Percentiles rank a stretch among this genome's conserved stretches.
These are phyloP conservation scores for Didymella lethalis DNA, from an alignment of 2,329 filamentous ascomycete species.

Conservation along the genomic window DNA sequence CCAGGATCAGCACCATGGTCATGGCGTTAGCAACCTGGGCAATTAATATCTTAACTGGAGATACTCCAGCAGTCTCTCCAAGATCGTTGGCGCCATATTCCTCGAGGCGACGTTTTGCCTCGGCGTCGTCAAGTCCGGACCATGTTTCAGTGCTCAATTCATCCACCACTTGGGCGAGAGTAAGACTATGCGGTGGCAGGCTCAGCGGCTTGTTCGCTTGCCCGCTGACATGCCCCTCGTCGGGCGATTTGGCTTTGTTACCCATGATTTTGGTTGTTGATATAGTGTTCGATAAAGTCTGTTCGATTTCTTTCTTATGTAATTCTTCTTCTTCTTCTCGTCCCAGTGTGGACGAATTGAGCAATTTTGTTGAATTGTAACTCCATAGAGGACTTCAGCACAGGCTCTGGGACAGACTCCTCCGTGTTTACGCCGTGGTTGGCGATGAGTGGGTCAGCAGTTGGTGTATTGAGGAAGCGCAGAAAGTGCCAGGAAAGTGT, in stretches of 20 bases:
- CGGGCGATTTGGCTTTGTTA: slow-evolving; percentile 29
- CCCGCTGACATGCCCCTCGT: slow-evolving; percentile 48
- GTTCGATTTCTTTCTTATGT: slow-evolving; percentile 13
- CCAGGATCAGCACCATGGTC: slow-evolving; percentile 68
- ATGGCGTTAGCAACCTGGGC: slow-evolving; percentile 80
- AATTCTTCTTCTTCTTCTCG: slow-evolving; percentile 32
- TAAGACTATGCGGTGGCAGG: slow-evolving; percentile 68
- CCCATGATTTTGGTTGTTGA: slow-evolving; percentile 27
- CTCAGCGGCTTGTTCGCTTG: slow-evolving; percentile 62
- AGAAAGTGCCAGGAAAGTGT: no score
- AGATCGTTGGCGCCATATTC: slow-evolving; percentile 74
- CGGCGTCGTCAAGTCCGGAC: slow-evolving; percentile 67
- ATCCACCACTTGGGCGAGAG: slow-evolving; percentile 59
- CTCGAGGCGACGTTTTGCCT: slow-evolving; percentile 66
- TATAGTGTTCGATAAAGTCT: background rate
- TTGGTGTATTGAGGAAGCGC: background rate
- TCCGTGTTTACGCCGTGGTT: slow-evolving; percentile 38
- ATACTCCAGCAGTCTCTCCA: slow-evolving; percentile 71
- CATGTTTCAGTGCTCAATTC: slow-evolving; percentile 70
- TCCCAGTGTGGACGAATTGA: slow-evolving; percentile 37
- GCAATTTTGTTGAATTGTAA: slow-evolving; percentile 26
- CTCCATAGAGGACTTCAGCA: slow-evolving; percentile 41
- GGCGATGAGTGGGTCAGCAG: slow-evolving; percentile 22
- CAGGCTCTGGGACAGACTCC: slow-evolving; percentile 41
- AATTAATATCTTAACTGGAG: slow-evolving; percentile 74